Evolutionary conservation across 768 basidiomycete species (phyloP), one percentile per base, ranked within the genome.

Genomic region (Crucibulum laeve): DNA sequence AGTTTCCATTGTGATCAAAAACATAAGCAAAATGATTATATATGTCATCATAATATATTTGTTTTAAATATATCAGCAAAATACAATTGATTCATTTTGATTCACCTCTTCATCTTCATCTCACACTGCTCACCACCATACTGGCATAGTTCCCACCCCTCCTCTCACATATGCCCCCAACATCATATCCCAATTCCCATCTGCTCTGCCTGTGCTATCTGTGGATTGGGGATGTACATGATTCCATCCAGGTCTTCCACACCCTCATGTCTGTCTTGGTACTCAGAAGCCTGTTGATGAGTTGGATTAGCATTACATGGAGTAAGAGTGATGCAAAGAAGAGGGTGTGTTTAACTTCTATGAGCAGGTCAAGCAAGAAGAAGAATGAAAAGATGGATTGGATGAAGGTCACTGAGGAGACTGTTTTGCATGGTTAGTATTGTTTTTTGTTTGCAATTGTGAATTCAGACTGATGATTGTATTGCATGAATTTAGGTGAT

Each of bases 201-300:
- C 55, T 22, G 53, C 63, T 38, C 45, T 57, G 40, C 30, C 54
- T 21, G 33, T 53, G 36, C 43, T 61, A 44, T 49, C 61, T 25
- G 30, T 56, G 2, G 46, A 50, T 28, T 82, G 73, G 67, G 63
- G 68, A 4, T 74, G 74, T 69, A 67, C 68, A 35, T n/a, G 75
- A 82, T 38, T 61, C 70, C 33, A 53, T 83, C n/a, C 84, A 87
- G 52, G 54, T 68, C 3, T 73, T 84, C 61, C 87, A 89, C 51
- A 64, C 89, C 1, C 49, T 79, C 18, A 80, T 84, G 10, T 87
- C 85, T 10, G 56, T 79, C 25, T 61, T 83, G 0, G 76, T 89
- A 3, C 71, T 90, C 43, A 57, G 73, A 15, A 77, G 82, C 46
- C 67, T 84, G 23, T 44, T 79, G 3, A 54, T 54, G 11, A 63